Evolutionary conservation across 2,329 filamentous ascomycete species (phyloP).

Genomic region (Helminthosporium solani): DNA sequence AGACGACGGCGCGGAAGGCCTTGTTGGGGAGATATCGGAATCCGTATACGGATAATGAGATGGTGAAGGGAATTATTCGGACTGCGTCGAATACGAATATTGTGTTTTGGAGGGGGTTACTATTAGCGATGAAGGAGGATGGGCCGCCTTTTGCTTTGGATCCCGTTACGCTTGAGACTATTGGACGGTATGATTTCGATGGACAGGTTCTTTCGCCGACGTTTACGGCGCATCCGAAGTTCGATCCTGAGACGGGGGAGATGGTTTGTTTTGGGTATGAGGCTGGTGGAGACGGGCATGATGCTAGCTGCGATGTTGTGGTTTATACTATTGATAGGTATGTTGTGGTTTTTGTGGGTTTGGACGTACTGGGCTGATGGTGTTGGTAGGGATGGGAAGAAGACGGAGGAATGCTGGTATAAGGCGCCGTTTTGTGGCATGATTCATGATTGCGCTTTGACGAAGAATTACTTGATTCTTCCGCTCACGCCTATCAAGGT

Average conservation of each 20-base stretch:
- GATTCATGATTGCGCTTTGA: constrained; percentile 46
- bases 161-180: constrained; percentile 44
- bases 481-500: constrained; percentile 43
- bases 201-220: constrained; percentile 43
- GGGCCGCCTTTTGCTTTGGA: constrained; percentile 44
- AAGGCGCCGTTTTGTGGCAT: constrained; percentile 42
- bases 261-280: constrained; percentile 47
- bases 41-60: constrained; percentile 58
- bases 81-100: constrained; percentile 63
- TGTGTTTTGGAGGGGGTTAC: constrained; percentile 57
- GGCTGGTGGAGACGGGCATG: constrained; percentile 41
- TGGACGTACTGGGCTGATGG: no score
- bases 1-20: constrained; percentile 39
- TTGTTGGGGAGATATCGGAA: constrained; percentile 61
- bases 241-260: constrained; percentile 46
- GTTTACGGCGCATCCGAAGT: constrained; percentile 49
- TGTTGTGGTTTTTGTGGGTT: no score
- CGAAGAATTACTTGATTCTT: constrained; percentile 42
- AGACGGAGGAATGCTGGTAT: constrained; percentile 45
- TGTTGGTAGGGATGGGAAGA: constrained; percentile 41
- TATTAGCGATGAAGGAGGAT: constrained; percentile 56
- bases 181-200: constrained; percentile 43
- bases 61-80: constrained; percentile 56
- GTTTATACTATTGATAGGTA: constrained; percentile 45
- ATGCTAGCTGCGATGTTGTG: constrained; percentile 41